These are phyloP conservation scores for Lachancea quebecensis DNA, from an alignment of 805 yeast species.

Conservation along the genomic window DNA sequence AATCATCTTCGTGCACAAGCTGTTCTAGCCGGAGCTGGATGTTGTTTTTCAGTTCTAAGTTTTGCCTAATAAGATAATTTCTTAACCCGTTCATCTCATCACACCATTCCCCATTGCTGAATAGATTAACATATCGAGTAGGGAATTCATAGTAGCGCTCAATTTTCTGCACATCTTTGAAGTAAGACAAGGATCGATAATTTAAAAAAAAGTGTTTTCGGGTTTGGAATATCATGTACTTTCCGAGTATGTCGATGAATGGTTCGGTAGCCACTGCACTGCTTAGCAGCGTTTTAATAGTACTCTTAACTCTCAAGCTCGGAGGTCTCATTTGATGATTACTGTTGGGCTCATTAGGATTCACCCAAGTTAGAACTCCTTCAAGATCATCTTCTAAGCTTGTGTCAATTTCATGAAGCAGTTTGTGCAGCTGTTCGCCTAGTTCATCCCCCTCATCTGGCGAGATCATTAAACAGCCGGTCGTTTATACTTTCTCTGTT, in stretches of 20 bases:
- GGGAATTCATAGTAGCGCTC: slow-evolving; percentile 24
- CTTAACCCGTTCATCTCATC: slow-evolving; percentile 19
- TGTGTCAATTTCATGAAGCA: slow-evolving; percentile 6
- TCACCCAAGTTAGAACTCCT: slow-evolving; percentile 21
- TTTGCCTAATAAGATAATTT: slow-evolving; percentile 21
- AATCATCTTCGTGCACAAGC: slow-evolving; percentile 23
- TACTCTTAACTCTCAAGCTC: slow-evolving; percentile 16
- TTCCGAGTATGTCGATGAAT: slow-evolving; percentile 11
- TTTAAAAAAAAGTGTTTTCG: slow-evolving; percentile 20
- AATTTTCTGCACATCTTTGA: slow-evolving; percentile 18
- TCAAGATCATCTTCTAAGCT: slow-evolving; percentile 21
- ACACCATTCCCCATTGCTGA: slow-evolving; percentile 14
- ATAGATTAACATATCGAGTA: slow-evolving; percentile 13
- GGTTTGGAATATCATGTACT: slow-evolving; percentile 19
- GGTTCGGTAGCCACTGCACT: background rate
- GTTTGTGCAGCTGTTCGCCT: slow-evolving; percentile 3
- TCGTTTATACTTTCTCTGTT: background rate
- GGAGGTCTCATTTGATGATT: slow-evolving; percentile 26
- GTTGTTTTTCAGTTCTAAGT: slow-evolving; percentile 11
- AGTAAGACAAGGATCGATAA: slow-evolving; percentile 11
- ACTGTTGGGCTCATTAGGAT: slow-evolving; percentile 20
- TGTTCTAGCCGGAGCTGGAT: slow-evolving; percentile 7
- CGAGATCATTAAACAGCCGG: slow-evolving; percentile 2
- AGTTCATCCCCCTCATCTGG: slow-evolving; percentile 2
- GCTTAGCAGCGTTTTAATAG: slow-evolving; percentile 8